Evolutionary conservation across 768 basidiomycete species (phyloP).

Genomic region (Boletus rubescentipes): DNA sequence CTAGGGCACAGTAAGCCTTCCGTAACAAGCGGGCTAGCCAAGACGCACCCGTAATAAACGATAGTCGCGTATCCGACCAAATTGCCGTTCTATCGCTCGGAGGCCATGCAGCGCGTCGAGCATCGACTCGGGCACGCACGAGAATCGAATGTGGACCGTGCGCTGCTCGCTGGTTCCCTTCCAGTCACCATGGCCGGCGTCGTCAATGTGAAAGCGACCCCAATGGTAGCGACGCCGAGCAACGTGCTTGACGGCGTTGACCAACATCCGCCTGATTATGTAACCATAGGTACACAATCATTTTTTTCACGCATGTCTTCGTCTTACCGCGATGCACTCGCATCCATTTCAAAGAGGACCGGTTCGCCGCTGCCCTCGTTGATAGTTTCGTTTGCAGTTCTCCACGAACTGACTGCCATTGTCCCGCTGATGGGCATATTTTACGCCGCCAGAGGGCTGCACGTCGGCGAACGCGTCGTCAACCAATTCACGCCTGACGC

Average conservation of each 20-base stretch:
- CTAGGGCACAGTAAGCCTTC: slow-evolving; percentile 28
- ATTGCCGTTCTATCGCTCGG: slow-evolving; percentile 54
- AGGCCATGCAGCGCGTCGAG: slow-evolving; percentile 51
- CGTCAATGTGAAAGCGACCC: slow-evolving; percentile 24
- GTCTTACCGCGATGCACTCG: slow-evolving; percentile 55
- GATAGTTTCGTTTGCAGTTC: slow-evolving; percentile 70
- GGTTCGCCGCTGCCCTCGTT: slow-evolving; percentile 78
- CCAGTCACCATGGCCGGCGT: slow-evolving; percentile 21
- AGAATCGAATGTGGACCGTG: slow-evolving; percentile 42
- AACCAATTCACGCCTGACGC: slow-evolving; percentile 30
- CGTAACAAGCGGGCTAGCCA: neutral
- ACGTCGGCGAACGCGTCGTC: slow-evolving; percentile 68
- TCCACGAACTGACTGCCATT: slow-evolving; percentile 86
- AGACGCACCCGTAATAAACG: slow-evolving; percentile 41
- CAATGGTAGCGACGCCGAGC: slow-evolving; percentile 4
- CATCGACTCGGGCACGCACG: slow-evolving; percentile 43
- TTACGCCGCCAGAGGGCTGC: slow-evolving; percentile 62
- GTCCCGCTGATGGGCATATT: slow-evolving; percentile 74
- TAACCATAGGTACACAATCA: slow-evolving; percentile 9
- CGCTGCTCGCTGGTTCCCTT: slow-evolving; percentile 7
- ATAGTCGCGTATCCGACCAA: slow-evolving; percentile 48
- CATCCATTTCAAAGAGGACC: slow-evolving; percentile 62
- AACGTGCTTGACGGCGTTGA: slow-evolving; percentile 5
- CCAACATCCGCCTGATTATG: slow-evolving; percentile 23
- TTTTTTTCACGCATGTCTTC: slow-evolving; percentile 23